Conservation (phyloP, 2,329 filamentous ascomycete species). For the Fusarium globosum region DNA sequence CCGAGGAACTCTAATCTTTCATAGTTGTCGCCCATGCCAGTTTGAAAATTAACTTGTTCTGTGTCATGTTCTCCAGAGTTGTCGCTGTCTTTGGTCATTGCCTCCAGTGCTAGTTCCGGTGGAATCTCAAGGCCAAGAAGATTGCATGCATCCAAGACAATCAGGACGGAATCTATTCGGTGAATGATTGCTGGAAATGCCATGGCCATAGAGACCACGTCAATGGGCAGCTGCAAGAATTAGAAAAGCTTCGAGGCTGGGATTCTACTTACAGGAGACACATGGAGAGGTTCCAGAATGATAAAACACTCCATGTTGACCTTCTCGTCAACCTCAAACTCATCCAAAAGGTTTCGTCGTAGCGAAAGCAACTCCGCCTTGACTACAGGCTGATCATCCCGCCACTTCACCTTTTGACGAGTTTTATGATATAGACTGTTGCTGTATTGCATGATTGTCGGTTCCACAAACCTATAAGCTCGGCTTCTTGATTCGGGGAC, state of each 20-base stretch:
- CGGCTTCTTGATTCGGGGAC: constrained; percentile 61
- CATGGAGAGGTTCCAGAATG: constrained; percentile 78
- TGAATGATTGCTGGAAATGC: constrained; percentile 86
- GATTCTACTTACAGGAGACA: constrained; percentile 74
- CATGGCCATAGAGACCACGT: constrained; percentile 78
- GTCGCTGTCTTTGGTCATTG: constrained; percentile 91
- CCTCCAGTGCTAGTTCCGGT: constrained; percentile 81
- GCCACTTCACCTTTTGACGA: constrained; percentile 64
- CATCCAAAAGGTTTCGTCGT: constrained; percentile 86
- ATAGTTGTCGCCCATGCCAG: constrained; percentile 94
- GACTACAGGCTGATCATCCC: constrained; percentile 82
- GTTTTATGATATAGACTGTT: constrained; percentile 76
- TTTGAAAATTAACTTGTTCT: constrained; percentile 77
- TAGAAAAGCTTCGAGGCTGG: not conserved
- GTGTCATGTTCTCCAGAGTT: constrained; percentile 79
- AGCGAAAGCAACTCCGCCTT: constrained; percentile 78
- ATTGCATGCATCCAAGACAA: constrained; percentile 79
- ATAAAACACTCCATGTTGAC: constrained; percentile 67
- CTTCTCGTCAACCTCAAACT: constrained; percentile 65
- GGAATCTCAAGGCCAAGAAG: constrained; percentile 72
- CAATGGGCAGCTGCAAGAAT: constrained; percentile 68
- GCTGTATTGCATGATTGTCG: constrained; percentile 85
- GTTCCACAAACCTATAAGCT: constrained; percentile 53
- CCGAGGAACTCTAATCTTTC: constrained; percentile 94
- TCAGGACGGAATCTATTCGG: constrained; percentile 82